These are phyloP conservation scores for Marasmius sp. DNA, from an alignment of 1,284 basidiomycete species.

Conservation along the genomic window DNA sequence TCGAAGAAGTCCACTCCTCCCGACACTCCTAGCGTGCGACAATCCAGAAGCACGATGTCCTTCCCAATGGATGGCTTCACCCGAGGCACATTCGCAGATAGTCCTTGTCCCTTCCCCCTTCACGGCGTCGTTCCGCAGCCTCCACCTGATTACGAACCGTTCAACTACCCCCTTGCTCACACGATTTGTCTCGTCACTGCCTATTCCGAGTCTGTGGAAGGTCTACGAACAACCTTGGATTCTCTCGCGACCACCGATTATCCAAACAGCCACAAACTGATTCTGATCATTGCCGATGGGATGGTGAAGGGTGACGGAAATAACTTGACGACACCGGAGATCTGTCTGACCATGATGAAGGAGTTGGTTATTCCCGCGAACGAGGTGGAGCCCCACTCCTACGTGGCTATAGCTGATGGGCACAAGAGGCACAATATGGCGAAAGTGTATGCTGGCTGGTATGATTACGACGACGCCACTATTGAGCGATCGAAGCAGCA, in stretches of 20 bases:
- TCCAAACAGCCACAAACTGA: slow-evolving; percentile 96
- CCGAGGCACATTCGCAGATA: slow-evolving; percentile 56
- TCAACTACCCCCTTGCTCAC: slow-evolving; percentile 94
- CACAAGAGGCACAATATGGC: slow-evolving; percentile 99
- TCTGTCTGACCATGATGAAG: slow-evolving; percentile 97
- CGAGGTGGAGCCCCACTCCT: slow-evolving; percentile 94
- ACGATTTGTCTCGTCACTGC: slow-evolving; percentile 97
- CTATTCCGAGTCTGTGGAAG: slow-evolving; percentile 96
- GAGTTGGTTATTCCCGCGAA: slow-evolving; percentile 83
- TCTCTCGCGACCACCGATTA: slow-evolving; percentile 98
- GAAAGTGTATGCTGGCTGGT: slow-evolving; percentile 97
- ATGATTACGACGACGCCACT: slow-evolving; percentile 92
- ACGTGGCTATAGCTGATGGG: slow-evolving; percentile 98
- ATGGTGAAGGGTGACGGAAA: slow-evolving; percentile 98
- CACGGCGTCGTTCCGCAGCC: slow-evolving; percentile 93
- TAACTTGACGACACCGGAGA: slow-evolving; percentile 87
- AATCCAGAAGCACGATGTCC: slow-evolving; percentile 84
- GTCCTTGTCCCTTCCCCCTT: slow-evolving; percentile 89
- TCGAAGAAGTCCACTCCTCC: slow-evolving; percentile 67
- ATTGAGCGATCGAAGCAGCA: slow-evolving; percentile 95
- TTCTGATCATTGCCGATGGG: slow-evolving; percentile 96
- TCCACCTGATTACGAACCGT: slow-evolving; percentile 88
- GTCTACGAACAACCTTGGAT: slow-evolving; percentile 95
- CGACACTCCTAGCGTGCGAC: slow-evolving; percentile 72
- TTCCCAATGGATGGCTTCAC: slow-evolving; percentile 46